Percentiles rank a stretch among this genome's conserved stretches.
Conservation (phyloP, 2,329 filamentous ascomycete species). For the Fusarium sp. region DNA sequence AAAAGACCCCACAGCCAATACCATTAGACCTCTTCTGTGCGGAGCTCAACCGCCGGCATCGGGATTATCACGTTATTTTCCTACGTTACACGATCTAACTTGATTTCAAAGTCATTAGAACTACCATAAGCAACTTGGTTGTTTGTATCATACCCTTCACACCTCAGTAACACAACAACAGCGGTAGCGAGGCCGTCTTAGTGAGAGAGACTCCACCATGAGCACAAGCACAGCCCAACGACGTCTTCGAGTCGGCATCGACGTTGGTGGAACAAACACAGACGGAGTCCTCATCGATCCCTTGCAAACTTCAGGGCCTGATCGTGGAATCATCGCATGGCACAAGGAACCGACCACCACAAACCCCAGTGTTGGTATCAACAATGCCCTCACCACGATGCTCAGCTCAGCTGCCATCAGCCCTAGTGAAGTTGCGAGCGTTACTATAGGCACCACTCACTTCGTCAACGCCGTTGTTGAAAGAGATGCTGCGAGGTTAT, state of each 20-base stretch:
- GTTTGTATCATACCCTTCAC: neutral
- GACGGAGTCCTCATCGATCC: constrained; percentile 67
- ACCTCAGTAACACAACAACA: neutral
- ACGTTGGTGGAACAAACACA: constrained; percentile 68
- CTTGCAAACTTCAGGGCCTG: constrained; percentile 50
- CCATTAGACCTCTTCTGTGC: constrained; percentile 6
- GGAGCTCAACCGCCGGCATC: constrained; percentile 17
- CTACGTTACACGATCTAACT: too few species aligned
- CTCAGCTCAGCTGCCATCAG: constrained; percentile 54
- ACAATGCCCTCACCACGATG: constrained; percentile 61
- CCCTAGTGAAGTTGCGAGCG: constrained; percentile 60
- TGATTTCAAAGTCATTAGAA: neutral
- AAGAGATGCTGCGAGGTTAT: constrained; percentile 63
- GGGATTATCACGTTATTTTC: neutral
- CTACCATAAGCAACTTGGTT: too few species aligned
- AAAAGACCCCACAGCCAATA: constrained; percentile 10
- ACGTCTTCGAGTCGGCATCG: constrained; percentile 60
- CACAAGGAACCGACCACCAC: constrained; percentile 65
- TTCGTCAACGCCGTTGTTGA: constrained; percentile 73
- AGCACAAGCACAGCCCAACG: constrained; percentile 17
- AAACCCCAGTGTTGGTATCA: constrained; percentile 64
- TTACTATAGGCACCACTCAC: constrained; percentile 70
- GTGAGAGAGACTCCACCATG: constrained; percentile 21
- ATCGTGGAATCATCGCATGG: constrained; percentile 64
- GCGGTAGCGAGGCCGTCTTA: neutral